phyloP scores from a whole-genome alignment of 2,329 filamentous ascomycete species.

The Bertia moriformis region DNA sequence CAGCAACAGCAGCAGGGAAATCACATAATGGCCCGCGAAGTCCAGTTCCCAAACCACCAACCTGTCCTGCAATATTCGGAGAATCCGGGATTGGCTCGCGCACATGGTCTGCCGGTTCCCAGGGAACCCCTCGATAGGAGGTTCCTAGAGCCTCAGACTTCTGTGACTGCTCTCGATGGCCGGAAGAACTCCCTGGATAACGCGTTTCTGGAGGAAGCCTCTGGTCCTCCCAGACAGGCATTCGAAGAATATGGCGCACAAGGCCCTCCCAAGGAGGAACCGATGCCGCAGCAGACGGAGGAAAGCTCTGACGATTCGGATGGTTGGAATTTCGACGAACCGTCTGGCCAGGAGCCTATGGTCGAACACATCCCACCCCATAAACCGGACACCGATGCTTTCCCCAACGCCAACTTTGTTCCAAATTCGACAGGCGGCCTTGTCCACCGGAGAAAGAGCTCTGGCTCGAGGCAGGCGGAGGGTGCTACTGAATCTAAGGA shows the following conservation, averaged over 20 bases:
- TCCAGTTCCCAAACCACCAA: neutral
- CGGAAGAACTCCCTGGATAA: neutral
- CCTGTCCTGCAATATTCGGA: neutral
- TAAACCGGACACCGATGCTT: slow-evolving; percentile 76
- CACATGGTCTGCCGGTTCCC: neutral
- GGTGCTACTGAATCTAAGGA: neutral
- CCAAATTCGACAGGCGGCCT: slow-evolving; percentile 55
- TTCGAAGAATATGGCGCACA: neutral
- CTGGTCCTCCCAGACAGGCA: neutral
- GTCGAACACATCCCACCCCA: slow-evolving; percentile 29
- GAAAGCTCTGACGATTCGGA: slow-evolving; percentile 24
- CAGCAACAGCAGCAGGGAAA: neutral
- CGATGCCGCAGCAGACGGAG: neutral
- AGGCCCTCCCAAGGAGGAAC: neutral
- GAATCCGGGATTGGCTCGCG: neutral
- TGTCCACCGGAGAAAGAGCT: slow-evolving; percentile 66
- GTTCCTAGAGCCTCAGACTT: neutral
- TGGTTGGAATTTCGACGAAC: slow-evolving; percentile 65
- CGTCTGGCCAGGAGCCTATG: slow-evolving; percentile 34
- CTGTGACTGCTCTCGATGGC: neutral
- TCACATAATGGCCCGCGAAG: neutral
- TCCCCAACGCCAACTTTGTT: slow-evolving; percentile 67
- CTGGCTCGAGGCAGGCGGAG: slow-evolving; percentile 54
- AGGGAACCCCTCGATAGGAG: neutral
- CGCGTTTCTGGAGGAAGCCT: neutral